A percentile compares a stretch with the other conserved stretches of the same genome.
Evolutionary conservation across 139 green algal species (phyloP).

Genomic region (Chlamydomonas asymmetrica): DNA sequence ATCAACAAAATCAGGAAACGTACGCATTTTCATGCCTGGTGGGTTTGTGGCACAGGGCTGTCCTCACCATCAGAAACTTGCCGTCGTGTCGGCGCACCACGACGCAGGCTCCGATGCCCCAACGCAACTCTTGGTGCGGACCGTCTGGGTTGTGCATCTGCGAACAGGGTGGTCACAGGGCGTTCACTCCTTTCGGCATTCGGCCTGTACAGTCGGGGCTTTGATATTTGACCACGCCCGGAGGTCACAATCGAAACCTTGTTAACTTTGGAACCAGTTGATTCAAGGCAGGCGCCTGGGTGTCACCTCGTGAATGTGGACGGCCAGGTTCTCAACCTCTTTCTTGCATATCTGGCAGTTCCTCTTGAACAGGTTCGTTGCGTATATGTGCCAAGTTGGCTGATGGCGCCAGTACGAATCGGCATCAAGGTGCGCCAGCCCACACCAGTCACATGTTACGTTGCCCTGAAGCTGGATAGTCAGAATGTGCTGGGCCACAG

Average conservation of each 20-base stretch:
- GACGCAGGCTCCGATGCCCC: too few species aligned
- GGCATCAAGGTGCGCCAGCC: background rate
- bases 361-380: background rate
- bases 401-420: conserved; percentile 2
- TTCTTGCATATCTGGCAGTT: background rate
- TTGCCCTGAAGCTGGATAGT: background rate
- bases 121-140: conserved; percentile 1
- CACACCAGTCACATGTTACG: conserved; percentile 5
- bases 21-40: too few species aligned
- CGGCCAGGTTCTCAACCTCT: background rate
- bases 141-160: conserved; percentile 4
- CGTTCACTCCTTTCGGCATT: too few species aligned
- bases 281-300: too few species aligned
- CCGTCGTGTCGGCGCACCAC: background rate
- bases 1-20: too few species aligned
- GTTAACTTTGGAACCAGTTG: too few species aligned
- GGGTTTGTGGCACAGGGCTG: too few species aligned
- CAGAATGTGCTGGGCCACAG: background rate
- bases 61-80: conserved; percentile 17
- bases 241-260: too few species aligned
- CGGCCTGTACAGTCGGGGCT: too few species aligned
- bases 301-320: conserved; percentile 9
- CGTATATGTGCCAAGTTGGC: conserved; percentile 17
- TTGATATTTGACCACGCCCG: too few species aligned
- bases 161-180: too few species aligned